Base-by-base conservation (phyloP, 1,284 basidiomycete genomes). In the Puccinia brachypodii region DNA sequence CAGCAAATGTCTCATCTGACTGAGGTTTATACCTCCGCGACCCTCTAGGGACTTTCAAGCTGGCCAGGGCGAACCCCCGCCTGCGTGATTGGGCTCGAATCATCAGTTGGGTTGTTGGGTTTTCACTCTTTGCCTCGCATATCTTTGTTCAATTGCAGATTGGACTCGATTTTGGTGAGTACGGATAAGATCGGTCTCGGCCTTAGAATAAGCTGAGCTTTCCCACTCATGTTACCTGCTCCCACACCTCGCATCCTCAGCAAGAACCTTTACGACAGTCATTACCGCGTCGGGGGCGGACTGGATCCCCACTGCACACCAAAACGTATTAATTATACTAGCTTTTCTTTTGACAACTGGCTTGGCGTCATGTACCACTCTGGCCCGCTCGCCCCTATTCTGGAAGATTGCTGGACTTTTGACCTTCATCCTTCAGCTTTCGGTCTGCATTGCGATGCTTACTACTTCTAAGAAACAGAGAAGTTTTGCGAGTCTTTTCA, bases 21-120 rank as follows among this genome's bases (percentile, higher is more conserved):
- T 1, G 62, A 66, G 62, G 56, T 33, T n/a, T 33, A 40, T 22
- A 9, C 3, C 7, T 66, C 42, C 28, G 42, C 42, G 62, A 66
- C 11, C 7, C 38, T 66, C 22, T 40, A 80, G 77, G 79, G 79
- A 75, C 72, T 4, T 81, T 74, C 60, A 81, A 81, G 60, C 42
- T 81, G 22, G 72, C 71, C 14, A 60, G 79, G 53, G 38, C 71
- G 0, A 62, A 68, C 38, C 72, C 79, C 25, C 33, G 40, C 13
- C 50, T 81, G 7, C 53, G 72, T 7, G 50, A 81, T 42, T 81
- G 79, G 79, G 79, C 79, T 16, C 62, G 71, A 66, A 22, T 50
- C 31, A 40, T 81, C 7, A 74, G 71, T 28, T 81, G 79, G 79
- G 58, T 53, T 22, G 50, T 75, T 8, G 79, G 69, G 9, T 60